Percentiles rank a stretch among this genome's conserved stretches.
These are phyloP conservation scores for Penicillium frequentans DNA, from an alignment of 2,329 filamentous ascomycete genomes.

Conservation along the genomic window DNA sequence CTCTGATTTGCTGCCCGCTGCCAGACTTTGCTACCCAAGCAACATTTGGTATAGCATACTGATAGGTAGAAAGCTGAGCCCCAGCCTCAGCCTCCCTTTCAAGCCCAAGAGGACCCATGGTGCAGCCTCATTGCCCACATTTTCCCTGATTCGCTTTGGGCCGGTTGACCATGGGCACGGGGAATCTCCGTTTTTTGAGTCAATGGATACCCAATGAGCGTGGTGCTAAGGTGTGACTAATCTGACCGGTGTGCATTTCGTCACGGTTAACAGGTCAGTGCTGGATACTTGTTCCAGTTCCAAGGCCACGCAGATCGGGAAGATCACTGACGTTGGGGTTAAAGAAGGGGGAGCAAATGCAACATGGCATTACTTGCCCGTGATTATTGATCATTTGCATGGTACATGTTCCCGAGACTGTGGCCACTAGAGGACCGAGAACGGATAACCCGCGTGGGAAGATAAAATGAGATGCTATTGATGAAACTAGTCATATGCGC, in stretches of 20 bases:
- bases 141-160: slow-evolving; percentile 3
- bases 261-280: slow-evolving; percentile 1
- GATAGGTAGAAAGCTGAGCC: too few species aligned
- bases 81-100: neutral
- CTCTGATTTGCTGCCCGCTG: neutral
- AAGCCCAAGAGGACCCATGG: neutral
- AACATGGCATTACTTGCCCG: neutral
- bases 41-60: neutral
- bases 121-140: slow-evolving; percentile 4
- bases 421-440: neutral
- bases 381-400: neutral
- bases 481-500: neutral
- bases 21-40: neutral
- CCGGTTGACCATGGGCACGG: slow-evolving; percentile 5
- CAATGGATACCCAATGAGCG: slow-evolving; percentile 4
- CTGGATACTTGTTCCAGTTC: neutral
- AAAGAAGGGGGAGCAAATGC: neutral
- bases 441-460: neutral
- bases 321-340: slow-evolving; percentile 29
- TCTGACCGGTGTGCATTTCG: slow-evolving; percentile 7
- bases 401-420: neutral
- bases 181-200: slow-evolving; percentile 10
- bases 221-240: slow-evolving; percentile 5
- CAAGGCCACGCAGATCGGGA: slow-evolving; percentile 22
- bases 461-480: neutral